Percentiles rank a stretch among this genome's conserved stretches.
Evolutionary conservation across 495 filamentous ascomycete species (phyloP).

Genomic region (Aspergillus kassunensis): DNA sequence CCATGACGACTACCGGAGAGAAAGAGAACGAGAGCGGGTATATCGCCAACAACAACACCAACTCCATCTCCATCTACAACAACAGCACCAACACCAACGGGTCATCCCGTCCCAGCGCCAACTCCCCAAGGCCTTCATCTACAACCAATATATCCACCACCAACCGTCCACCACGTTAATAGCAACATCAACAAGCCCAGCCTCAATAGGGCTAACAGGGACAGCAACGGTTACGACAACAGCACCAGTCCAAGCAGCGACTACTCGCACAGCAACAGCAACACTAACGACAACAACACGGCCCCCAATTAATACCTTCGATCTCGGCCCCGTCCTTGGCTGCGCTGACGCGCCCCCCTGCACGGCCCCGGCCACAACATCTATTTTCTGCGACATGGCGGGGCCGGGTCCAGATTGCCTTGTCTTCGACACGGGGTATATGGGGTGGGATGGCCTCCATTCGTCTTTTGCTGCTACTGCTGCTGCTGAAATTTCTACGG

Average conservation of each 20-base stretch:
- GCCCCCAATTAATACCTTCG: conserved; percentile 14
- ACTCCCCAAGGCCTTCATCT: conserved; percentile 10
- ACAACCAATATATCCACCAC: conserved; percentile 14
- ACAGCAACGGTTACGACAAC: no score
- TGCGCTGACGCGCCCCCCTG: conserved; percentile 24
- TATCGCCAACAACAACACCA: background rate
- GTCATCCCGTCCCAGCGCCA: conserved; percentile 15
- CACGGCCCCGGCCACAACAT: conserved; percentile 13
- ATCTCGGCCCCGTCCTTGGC: conserved; percentile 24
- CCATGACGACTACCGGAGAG: conserved; percentile 19
- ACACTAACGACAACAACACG: conserved; percentile 1
- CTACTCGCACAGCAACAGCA: no score
- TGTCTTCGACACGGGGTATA: conserved; percentile 18
- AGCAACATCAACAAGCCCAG: background rate
- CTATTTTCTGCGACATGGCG: conserved; percentile 24
- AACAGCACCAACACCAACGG: background rate
- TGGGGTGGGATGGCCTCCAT: conserved; percentile 22
- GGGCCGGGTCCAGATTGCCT: conserved; percentile 18
- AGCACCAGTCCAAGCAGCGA: no score
- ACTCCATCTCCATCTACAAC: background rate
- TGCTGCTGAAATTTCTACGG: conserved; percentile 14
- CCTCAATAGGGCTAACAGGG: background rate
- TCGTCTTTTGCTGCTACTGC: conserved; percentile 13
- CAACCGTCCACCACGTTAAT: conserved; percentile 8
- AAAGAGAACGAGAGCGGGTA: conserved; percentile 22